Base-by-base conservation (phyloP, 768 basidiomycete genomes). In the Trametes gibbosa region DNA sequence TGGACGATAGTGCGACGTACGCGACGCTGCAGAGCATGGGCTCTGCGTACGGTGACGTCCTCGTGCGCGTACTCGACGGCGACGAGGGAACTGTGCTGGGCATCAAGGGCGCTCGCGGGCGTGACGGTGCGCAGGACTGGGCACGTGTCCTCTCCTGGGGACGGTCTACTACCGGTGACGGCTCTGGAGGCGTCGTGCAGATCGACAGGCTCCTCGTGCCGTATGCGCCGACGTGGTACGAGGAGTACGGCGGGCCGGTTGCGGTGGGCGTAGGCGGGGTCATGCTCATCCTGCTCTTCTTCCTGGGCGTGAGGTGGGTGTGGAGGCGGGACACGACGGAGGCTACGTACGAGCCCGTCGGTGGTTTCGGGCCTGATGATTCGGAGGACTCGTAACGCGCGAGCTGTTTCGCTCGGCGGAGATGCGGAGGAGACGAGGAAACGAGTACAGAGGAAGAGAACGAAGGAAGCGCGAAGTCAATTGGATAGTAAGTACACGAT, bases 321-420 rank as follows among this genome's bases (percentile, higher is more conserved):
- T 95, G 92, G 91, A 78, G 79, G 62, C 73, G 79, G 66, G 90
- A 92, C 70, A 83, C 83, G 55, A 88, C 84, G 32, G 89, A 93
- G 72, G 88, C 92, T 35, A 94, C 91, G 37, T 97, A 92, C 71
- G 94, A 96, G 70, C 93, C 95, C 23, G 74, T 89, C 37, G 94
- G 93, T 46, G 92, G 93, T 35, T 92, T 90, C 70, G 81, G 79
- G 35, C 76, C 76, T 48, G 82, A 84, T 42, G 84, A 82, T 56
- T 80, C 84, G 32, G 66, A 69, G 37, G 63, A 64, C 8, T 59
- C 63, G 35, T 55, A 37, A 27, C 19, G 16, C 19, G 32, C 14
- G 10, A 21, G 10, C 51, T 34, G 19, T 10, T 21, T 5, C 5
- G 50, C 13, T 24, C 24, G 13, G 23, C 7, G 12, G 24, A 9